Percentiles rank a stretch among this genome's conserved stretches.
These are phyloP conservation scores for Dendrobium huoshanense DNA, from an alignment of 106 monocot genomes.

Conservation along the genomic window DNA sequence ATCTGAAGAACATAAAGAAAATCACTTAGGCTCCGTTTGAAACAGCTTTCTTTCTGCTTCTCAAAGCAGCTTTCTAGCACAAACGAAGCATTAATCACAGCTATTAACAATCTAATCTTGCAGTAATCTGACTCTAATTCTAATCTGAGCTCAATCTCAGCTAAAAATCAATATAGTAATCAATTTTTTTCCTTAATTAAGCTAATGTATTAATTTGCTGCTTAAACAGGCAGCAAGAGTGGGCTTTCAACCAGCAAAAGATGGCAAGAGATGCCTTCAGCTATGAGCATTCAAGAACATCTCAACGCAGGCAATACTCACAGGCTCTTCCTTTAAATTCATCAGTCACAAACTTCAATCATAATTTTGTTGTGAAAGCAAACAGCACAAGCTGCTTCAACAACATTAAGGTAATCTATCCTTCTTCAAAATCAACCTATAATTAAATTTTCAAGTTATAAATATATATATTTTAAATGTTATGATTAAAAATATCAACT, in stretches of 20 bases:
- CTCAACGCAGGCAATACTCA: background rate
- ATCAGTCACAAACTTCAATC: background rate
- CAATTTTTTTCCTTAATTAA: too few relatives aligned
- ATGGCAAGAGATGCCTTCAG: background rate
- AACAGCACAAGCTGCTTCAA: background rate
- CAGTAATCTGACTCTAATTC: too few relatives aligned
- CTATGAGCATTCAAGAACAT: background rate
- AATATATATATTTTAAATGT: too few relatives aligned
- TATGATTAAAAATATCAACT: too few relatives aligned
- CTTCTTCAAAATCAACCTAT: background rate
- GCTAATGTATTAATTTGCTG: background rate
- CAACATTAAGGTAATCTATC: background rate
- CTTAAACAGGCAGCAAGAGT: background rate
- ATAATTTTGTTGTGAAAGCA: background rate
- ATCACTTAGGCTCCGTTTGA: too few relatives aligned
- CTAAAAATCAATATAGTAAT: too few relatives aligned
- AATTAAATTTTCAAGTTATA: background rate
- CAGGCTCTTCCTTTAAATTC: background rate
- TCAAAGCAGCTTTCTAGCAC: too few relatives aligned
- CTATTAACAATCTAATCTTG: too few relatives aligned
- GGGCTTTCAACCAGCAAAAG: background rate
- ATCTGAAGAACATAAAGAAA: too few relatives aligned
- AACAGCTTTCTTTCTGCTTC: too few relatives aligned
- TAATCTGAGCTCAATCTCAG: too few relatives aligned
- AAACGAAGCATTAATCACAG: too few relatives aligned